These are phyloP conservation scores for Globisporangium paroecandrum DNA, from an alignment of 352 stramenopile species.

Conservation along the genomic window DNA sequence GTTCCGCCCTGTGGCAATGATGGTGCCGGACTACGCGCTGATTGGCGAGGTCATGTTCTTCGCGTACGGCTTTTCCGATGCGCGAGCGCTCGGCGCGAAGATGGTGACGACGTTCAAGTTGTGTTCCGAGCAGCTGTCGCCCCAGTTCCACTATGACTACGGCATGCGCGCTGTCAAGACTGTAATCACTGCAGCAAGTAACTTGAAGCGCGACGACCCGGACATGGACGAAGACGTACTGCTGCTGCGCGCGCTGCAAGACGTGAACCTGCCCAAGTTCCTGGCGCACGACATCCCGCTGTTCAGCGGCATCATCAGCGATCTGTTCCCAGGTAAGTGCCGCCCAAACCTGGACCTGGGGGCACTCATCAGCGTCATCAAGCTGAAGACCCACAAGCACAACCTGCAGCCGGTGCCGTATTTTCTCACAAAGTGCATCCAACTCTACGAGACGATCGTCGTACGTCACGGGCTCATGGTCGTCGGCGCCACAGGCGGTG, in stretches of 20 bases:
- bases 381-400: conserved; percentile 82
- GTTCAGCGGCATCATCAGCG: conserved; percentile 93
- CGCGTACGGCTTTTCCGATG: conserved; percentile 75
- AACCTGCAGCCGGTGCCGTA: conserved; percentile 82
- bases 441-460: conserved; percentile 94
- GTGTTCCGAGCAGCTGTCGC: conserved; percentile 86
- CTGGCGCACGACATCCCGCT: conserved; percentile 94
- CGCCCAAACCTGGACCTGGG: conserved; percentile 90
- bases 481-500: conserved; percentile 91
- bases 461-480: conserved; percentile 95
- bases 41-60: conserved; percentile 93
- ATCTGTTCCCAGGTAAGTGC: conserved; percentile 91
- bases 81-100: conserved; percentile 59
- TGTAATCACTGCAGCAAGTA: conserved; percentile 85
- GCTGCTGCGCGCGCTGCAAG: conserved; percentile 90
- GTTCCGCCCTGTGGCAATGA: conserved; percentile 89
- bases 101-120: conserved; percentile 90
- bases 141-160: conserved; percentile 91
- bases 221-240: conserved; percentile 93
- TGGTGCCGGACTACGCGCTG: conserved; percentile 88
- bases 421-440: conserved; percentile 92
- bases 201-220: conserved; percentile 89
- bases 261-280: conserved; percentile 96
- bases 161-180: conserved; percentile 90
- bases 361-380: conserved; percentile 79